These are phyloP conservation scores for Moesziomyces globuligerus DNA, from an alignment of 1,284 basidiomycete species.

Conservation along the genomic window DNA sequence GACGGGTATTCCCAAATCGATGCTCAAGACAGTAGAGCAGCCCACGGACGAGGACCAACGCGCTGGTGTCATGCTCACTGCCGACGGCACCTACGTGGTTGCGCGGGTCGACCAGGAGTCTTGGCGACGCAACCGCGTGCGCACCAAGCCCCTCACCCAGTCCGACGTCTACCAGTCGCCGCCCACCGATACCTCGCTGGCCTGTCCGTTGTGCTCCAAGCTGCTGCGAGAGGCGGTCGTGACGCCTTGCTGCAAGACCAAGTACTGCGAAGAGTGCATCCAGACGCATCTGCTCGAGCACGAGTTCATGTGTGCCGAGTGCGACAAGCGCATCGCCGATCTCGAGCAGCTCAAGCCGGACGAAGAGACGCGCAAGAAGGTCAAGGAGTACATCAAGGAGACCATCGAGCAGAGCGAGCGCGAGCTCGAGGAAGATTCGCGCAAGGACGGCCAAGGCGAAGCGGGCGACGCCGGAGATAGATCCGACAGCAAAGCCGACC, in stretches of 20 bases:
- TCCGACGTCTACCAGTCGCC: conserved; percentile 62
- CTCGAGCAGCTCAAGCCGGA: conserved; percentile 59
- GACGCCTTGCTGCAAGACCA: conserved; percentile 63
- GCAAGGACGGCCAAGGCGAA: conserved; percentile 24
- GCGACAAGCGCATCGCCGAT: conserved; percentile 63
- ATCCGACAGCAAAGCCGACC: conserved; percentile 15
- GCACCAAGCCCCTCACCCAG: conserved; percentile 59
- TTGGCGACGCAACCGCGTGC: conserved; percentile 60
- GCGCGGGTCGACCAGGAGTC: conserved; percentile 61
- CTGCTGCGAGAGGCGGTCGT: conserved; percentile 60
- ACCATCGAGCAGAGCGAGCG: conserved; percentile 61
- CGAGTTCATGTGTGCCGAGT: conserved; percentile 66
- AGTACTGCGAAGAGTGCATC: conserved; percentile 66
- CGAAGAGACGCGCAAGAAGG: conserved; percentile 57
- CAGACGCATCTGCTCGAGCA: conserved; percentile 65
- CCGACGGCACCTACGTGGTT: conserved; percentile 65
- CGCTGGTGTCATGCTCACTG: conserved; percentile 64
- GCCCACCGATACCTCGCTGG: conserved; percentile 61
- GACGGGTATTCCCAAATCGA: conserved; percentile 95
- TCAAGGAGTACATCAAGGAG: conserved; percentile 61
- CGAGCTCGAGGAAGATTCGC: conserved; percentile 51
- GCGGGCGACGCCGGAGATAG: conserved; percentile 16
- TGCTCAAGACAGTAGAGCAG: conserved; percentile 92
- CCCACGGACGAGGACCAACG: conserved; percentile 59
- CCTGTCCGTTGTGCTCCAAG: conserved; percentile 64